Evolutionary conservation across 2,329 filamentous ascomycete genomes (phyloP).

Genomic region (Fusarium virguliforme): DNA sequence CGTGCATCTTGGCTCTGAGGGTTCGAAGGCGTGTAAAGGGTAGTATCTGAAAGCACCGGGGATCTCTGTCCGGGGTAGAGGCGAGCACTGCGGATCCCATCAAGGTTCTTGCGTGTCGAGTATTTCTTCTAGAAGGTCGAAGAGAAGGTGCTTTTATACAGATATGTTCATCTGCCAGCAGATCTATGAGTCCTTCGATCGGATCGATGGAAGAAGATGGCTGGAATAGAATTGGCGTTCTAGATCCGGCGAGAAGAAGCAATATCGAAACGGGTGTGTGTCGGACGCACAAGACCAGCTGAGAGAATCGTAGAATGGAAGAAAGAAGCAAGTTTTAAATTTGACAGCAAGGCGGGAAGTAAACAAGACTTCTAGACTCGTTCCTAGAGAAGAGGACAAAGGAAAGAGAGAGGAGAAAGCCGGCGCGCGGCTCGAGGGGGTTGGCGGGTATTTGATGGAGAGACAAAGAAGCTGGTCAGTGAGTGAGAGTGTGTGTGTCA

Average conservation of each 20-base stretch:
- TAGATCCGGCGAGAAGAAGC: slow-evolving; percentile 26
- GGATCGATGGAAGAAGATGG: background rate
- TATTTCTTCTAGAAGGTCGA: slow-evolving; percentile 17
- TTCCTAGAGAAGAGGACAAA: slow-evolving; percentile 22
- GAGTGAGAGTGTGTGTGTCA: background rate
- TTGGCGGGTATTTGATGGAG: slow-evolving; percentile 21
- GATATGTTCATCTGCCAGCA: background rate
- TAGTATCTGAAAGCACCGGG: slow-evolving; percentile 28
- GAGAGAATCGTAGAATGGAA: slow-evolving; percentile 9
- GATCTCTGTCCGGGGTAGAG: slow-evolving; percentile 40
- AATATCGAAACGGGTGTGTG: background rate
- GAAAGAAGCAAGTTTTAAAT: slow-evolving; percentile 20
- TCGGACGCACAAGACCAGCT: slow-evolving; percentile 18
- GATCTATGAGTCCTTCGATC: background rate
- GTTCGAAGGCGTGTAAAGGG: slow-evolving; percentile 39
- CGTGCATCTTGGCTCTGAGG: slow-evolving; percentile 51
- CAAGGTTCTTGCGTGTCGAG: slow-evolving; percentile 14
- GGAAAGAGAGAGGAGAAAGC: slow-evolving; percentile 27
- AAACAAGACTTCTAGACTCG: slow-evolving; percentile 13
- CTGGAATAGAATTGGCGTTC: slow-evolving; percentile 13
- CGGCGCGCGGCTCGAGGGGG: slow-evolving; percentile 18
- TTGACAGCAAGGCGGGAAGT: slow-evolving; percentile 17
- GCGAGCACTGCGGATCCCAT: slow-evolving; percentile 33
- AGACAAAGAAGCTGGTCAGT: slow-evolving; percentile 20
- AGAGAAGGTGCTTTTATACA: slow-evolving; percentile 15